Conservation (phyloP, 495 filamentous ascomycete species). For the Penicillium antarcticum region DNA sequence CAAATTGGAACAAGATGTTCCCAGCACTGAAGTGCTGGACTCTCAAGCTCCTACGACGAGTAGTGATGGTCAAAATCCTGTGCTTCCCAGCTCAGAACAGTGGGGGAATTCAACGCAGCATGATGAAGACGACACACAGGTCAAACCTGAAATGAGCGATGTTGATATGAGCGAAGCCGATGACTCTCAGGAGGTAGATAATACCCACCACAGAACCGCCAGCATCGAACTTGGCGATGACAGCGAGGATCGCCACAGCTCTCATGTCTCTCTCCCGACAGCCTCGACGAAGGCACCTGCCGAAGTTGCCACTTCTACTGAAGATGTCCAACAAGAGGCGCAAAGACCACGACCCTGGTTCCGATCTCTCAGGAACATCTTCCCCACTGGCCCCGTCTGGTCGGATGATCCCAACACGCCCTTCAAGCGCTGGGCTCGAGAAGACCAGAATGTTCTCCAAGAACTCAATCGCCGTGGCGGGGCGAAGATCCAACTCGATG, state of each 20-base stretch:
- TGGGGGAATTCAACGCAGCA: background rate
- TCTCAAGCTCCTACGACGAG: background rate
- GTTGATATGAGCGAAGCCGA: slow-evolving; percentile 5
- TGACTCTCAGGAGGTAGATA: slow-evolving; percentile 16
- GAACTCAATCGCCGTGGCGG: slow-evolving; percentile 29
- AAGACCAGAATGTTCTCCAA: slow-evolving; percentile 34
- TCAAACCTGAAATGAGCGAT: background rate
- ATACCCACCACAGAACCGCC: slow-evolving; percentile 34
- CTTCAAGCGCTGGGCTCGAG: slow-evolving; percentile 42
- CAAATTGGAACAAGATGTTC: background rate
- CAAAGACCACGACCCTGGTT: slow-evolving; percentile 32
- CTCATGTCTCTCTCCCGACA: background rate
- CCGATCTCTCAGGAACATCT: slow-evolving; percentile 27
- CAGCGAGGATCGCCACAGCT: background rate
- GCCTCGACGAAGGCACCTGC: too few species aligned
- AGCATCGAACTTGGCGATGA: slow-evolving; percentile 44
- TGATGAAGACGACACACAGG: background rate
- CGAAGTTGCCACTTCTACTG: background rate
- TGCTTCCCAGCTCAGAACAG: background rate
- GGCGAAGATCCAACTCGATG: slow-evolving; percentile 24
- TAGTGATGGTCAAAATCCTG: background rate
- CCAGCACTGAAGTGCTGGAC: background rate
- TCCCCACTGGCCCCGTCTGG: slow-evolving; percentile 23
- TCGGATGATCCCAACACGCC: slow-evolving; percentile 37
- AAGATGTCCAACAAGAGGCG: background rate